Evolutionary conservation across 164 flowering plant species (phyloP), one percentile per base, ranked within the genome.

Genomic region (Tetrastigma voinierianum): DNA sequence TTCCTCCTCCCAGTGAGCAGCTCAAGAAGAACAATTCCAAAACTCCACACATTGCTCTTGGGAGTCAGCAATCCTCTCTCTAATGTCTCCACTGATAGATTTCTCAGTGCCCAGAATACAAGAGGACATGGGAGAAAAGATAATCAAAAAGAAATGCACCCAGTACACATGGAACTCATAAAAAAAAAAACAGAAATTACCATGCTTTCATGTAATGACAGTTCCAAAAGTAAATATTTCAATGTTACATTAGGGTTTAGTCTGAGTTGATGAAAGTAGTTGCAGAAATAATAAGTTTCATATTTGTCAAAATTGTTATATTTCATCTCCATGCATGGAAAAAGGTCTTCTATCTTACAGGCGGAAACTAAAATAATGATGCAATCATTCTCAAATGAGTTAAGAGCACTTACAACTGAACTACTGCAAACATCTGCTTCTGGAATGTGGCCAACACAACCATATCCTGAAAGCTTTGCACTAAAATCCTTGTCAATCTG

Each of bases 381-480:
- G 43, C 6, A 32, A 32, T 32, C 6, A 32, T 32, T 7, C 40
- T 32, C 40, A 13, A 40, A 43, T 59, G 46, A 45, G 20, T 23
- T 9, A 51, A 46, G 56, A 79, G 65, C n/a, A 82, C 91, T 84
- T 81, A 92, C 97, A 8, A 72, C 74, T 14, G 93, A 87, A 73
- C 71, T 73, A 60, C 70, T 86, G 32, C 89, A 72, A 64, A 89
- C 77, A 60, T 92, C 96, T 44, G 85, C 61, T 71, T 90, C 96
- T 4, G 91, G 87, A 62, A 79, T 76, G 73, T 82, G 85, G 67
- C 84, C 78, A 53, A 84, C 89, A 65, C 97, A 90, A 25, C 99
- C 99, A 80, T 89, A 92, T 68, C 99, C 99, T 10, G 99, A 90
- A 70, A 95, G 97, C 81, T 92, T 95, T 53, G 98, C 97, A 66